Base-by-base conservation (phyloP, 2,329 filamentous ascomycete genomes). In the Pyricularia pennisetigena region DNA sequence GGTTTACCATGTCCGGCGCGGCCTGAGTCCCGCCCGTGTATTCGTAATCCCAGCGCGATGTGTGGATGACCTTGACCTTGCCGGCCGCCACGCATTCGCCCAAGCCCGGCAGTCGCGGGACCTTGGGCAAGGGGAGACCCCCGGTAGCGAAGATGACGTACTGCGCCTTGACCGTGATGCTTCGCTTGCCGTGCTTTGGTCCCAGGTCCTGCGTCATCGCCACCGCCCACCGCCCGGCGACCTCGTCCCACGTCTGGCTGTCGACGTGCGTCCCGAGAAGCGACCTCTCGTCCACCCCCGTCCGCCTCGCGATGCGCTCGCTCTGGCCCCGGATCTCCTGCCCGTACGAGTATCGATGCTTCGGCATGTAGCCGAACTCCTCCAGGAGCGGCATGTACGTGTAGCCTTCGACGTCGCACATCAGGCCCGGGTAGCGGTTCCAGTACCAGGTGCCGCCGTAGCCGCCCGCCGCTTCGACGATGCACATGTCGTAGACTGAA, bases 311-410 rank as follows among this genome's bases (percentile, higher is more conserved):
- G 14, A 62, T 28, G 10, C 24, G 24, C 26, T 28, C 10, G 5
- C 5, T 20, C 24, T 62, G 12, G 23, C 24, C 10, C 59, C 59
- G 10, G 23, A 29, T 26, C 59, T 62, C 59, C 24, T 20, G 12
- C 2, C 76, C 79, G 0, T 74, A 64, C 0, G 74, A 73, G 64
- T 80, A 81, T 54, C 76, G 78, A 61, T 83, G 78, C n/a, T 78
- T 82, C 0, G 87, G 87, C 74, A 87, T 81, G 72, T 86, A 88
- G 0, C 82, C 82, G 1, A 80, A 86, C 74, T 88, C 85, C 70
- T 89, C 86, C 2, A 89, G 79, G 12, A 87, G 75, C 4, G 86
- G 86, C 75, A 88, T 75, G 71, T 89, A 89, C n/a, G 81, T 78
- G 71, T 85, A 87, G 67, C 80, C 80, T 74, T 89, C 87, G 3